Evolutionary conservation across 2,329 filamentous ascomycete genomes (phyloP), one percentile per base, ranked within the genome.

Genomic region (Geosmithia putterillii): DNA sequence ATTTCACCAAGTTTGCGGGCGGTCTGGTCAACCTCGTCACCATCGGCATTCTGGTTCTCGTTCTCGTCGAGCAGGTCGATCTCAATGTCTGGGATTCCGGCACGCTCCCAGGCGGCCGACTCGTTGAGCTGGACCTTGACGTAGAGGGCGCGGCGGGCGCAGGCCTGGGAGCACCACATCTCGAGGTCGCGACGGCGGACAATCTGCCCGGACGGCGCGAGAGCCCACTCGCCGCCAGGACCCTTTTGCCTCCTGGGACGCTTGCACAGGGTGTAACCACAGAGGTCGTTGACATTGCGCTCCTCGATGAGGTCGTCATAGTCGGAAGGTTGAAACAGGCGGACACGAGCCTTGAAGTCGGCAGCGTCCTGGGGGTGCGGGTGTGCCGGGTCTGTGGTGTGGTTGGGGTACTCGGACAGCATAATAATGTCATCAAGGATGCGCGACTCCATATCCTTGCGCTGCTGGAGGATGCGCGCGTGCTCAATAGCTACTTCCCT

Each of bases 241-340:
- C 70, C 64, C 42, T 74, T 69, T 25, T 70, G 69, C 25, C 72
- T 68, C 35, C 79, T 79, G n/a, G 76, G 70, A 15, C 71, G 72
- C 1, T 76, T 64, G 60, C 92, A 98, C 22, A 96, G 71, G 0
- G 76, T 70, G 58, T 95, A 96, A 2, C 88, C 92, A 63, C 92
- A 98, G 18, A 76, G 71, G 38, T 74, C 76, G 52, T 86, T 81
- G 50, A 86, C 83, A 59, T 94, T 94, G 54, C 92, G 84, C 67
- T 98, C 92, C 50, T 83, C 75, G 47, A 95, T 80, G 41, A 96
- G 69, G 50, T 86, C 83, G 56, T 95, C 87, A 66, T 94, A 94
- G 66, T 98, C 90, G 43, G 75, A 73, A 1, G 89, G 86, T 57
- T 90, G 86, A 63, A 95, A 96, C 38, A 78, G 70, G 9, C 73